Evolutionary conservation across 331 rosid genomes (phyloP).

Genomic region (Rosa hybrid): DNA sequence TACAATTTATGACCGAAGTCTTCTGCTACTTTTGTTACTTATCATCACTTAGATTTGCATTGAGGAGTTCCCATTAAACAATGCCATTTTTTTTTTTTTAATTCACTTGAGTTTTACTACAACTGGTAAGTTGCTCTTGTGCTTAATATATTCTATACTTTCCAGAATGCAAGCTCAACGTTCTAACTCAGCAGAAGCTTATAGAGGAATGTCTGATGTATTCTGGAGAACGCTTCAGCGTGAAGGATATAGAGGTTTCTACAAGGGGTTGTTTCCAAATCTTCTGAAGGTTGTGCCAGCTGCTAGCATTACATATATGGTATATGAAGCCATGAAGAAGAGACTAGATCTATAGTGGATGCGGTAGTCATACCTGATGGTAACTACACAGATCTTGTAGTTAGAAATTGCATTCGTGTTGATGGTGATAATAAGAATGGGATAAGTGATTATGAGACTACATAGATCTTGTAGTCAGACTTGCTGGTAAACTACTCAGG

Average conservation of each 20-base stretch:
- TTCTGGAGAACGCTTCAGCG: slow-evolving; percentile 64
- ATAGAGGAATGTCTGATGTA: slow-evolving; percentile 79
- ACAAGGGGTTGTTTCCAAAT: slow-evolving; percentile 83
- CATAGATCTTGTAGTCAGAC: slow-evolving; percentile 9
- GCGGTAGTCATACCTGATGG: slow-evolving; percentile 25
- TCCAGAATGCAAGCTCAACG: slow-evolving; percentile 80
- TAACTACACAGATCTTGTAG: slow-evolving; percentile 33
- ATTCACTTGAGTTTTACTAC: not conserved
- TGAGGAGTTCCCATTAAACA: not conserved
- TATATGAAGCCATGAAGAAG: slow-evolving; percentile 77
- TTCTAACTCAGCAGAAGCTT: slow-evolving; percentile 40
- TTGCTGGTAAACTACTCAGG: slow-evolving; percentile 27
- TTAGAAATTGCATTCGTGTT: slow-evolving; percentile 36
- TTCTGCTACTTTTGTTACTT: not conserved
- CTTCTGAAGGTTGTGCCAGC: slow-evolving; percentile 91
- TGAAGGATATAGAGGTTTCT: slow-evolving; percentile 69
- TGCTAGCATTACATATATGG: slow-evolving; percentile 83
- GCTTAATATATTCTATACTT: slow-evolving; percentile 19
- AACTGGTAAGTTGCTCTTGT: not conserved
- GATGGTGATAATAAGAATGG: slow-evolving; percentile 35
- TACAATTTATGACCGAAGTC: slow-evolving; percentile 27
- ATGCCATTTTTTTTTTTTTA: not conserved
- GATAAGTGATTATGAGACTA: not conserved
- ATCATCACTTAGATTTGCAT: not conserved
- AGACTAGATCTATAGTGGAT: slow-evolving; percentile 59